Conservation (phyloP, 2,329 filamentous ascomycete species). For the Exophiala sideris region DNA sequence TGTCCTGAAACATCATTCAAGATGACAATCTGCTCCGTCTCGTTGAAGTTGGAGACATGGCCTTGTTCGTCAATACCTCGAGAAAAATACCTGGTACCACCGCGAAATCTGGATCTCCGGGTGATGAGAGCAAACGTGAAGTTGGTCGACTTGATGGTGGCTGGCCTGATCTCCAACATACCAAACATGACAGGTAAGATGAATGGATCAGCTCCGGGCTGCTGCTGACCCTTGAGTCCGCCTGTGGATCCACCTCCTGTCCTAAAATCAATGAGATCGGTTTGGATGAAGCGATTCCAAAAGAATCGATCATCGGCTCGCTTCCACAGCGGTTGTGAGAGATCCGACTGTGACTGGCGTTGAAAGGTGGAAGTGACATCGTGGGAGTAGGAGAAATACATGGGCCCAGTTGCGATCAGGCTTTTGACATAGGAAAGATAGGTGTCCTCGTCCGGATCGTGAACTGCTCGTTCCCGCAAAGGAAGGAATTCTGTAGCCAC, state of each 20-base stretch:
- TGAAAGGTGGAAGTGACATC: conserved; percentile 98
- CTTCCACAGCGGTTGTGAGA: conserved; percentile 76
- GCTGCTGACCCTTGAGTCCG: conserved; percentile 50
- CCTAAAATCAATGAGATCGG: conserved; percentile 87
- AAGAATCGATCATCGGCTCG: conserved; percentile 96
- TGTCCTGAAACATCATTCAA: conserved; percentile 77
- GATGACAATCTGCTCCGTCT: conserved; percentile 90
- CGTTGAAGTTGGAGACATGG: conserved; percentile 97
- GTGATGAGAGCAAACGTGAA: conserved; percentile 87
- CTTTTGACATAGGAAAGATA: conserved; percentile 80
- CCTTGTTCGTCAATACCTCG: conserved; percentile 90
- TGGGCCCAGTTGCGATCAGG: conserved; percentile 76
- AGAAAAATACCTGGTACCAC: conserved; percentile 91
- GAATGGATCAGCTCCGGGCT: conserved; percentile 79
- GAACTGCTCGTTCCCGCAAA: conserved; percentile 80
- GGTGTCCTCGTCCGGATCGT: conserved; percentile 89
- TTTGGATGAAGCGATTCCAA: conserved; percentile 93
- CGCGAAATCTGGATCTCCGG: conserved; percentile 79
- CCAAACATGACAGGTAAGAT: conserved; percentile 95
- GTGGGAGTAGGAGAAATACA: conserved; percentile 98
- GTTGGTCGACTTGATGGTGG: conserved; percentile 77
- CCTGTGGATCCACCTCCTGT: conserved; percentile 51
- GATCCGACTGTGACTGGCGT: conserved; percentile 76
- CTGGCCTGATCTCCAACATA: conserved; percentile 87
- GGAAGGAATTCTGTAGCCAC: conserved; percentile 88